A percentile compares a stretch with the other conserved stretches of the same genome.
Evolutionary conservation across 1,284 basidiomycete species (phyloP).

Genomic region (Sanghuangporus baumii): DNA sequence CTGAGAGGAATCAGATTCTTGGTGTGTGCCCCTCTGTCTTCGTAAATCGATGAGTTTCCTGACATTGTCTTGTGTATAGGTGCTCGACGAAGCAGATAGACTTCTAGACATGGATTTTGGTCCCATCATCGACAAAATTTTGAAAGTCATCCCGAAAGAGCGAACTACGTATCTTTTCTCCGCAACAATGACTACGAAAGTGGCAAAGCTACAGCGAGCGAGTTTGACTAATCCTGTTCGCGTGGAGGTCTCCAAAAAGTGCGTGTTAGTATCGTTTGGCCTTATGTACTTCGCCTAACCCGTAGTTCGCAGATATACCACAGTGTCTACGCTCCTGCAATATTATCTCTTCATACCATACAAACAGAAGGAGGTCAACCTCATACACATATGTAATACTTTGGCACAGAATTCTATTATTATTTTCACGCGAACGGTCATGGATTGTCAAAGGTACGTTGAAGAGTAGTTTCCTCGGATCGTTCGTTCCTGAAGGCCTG

Average conservation of each 20-base stretch:
- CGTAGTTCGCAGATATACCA: conserved; percentile 74
- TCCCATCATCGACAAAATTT: conserved; percentile 93
- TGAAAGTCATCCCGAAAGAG: conserved; percentile 93
- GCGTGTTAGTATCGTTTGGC: conserved; percentile 26
- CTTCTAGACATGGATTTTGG: conserved; percentile 98
- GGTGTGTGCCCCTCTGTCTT: conserved; percentile 42
- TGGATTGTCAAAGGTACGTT: conserved; percentile 80
- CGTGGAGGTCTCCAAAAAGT: conserved; percentile 93
- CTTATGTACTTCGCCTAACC: conserved; percentile 5
- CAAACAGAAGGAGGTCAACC: conserved; percentile 88
- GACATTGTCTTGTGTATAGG: conserved; percentile 40
- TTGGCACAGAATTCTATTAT: conserved; percentile 92
- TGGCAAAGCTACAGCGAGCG: conserved; percentile 96
- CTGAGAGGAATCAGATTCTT: conserved; percentile 85
- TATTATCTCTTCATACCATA: conserved; percentile 95
- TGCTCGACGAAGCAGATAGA: conserved; percentile 96
- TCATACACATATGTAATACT: conserved; percentile 87
- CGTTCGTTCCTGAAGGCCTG: neutral
- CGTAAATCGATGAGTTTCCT: conserved; percentile 5
- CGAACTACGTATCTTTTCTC: conserved; percentile 96
- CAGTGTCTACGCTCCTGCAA: conserved; percentile 92
- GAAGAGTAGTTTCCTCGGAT: neutral
- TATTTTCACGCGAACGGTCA: conserved; percentile 93
- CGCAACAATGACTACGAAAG: conserved; percentile 99
- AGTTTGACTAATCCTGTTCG: conserved; percentile 92